phyloP scores from a whole-genome alignment of 192 early-diverging fungal genomes.

The Chytriomyces sp. region DNA sequence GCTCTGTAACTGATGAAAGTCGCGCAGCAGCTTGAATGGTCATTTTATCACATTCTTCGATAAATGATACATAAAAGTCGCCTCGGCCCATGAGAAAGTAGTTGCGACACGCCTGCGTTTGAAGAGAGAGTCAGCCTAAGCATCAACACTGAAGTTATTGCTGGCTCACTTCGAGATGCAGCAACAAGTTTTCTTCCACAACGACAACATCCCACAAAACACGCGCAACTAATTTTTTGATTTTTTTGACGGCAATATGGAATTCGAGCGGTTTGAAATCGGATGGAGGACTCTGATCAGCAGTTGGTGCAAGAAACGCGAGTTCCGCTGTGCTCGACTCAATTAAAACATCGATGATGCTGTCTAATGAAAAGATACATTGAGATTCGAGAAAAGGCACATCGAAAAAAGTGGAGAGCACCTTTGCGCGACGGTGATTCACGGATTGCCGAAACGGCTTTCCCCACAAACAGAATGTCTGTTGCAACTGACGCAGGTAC shows the following conservation, averaged over 20 bases:
- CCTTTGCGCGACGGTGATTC: constrained; percentile 35
- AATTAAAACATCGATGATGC: constrained; percentile 26
- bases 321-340: constrained; percentile 31
- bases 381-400: background rate
- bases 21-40: constrained; percentile 25
- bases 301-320: constrained; percentile 25
- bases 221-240: constrained; percentile 61
- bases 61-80: constrained; percentile 61
- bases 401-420: constrained; percentile 35
- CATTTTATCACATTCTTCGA: constrained; percentile 60
- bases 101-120: constrained; percentile 57
- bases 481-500: constrained; percentile 59
- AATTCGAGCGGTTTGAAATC: constrained; percentile 48
- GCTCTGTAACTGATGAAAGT: constrained; percentile 34
- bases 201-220: constrained; percentile 72
- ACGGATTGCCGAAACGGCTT: constrained; percentile 62
- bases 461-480: constrained; percentile 72
- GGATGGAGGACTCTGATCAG: background rate
- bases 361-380: constrained; percentile 3
- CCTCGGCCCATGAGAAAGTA: constrained; percentile 69
- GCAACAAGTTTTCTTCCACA: constrained; percentile 63
- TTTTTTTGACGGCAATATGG: constrained; percentile 49
- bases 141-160: background rate
- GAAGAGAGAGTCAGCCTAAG: background rate
- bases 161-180: constrained; percentile 50